Evolutionary conservation across 78 protist genomes (phyloP).

Genomic region (Dictyostelium intermedium): DNA sequence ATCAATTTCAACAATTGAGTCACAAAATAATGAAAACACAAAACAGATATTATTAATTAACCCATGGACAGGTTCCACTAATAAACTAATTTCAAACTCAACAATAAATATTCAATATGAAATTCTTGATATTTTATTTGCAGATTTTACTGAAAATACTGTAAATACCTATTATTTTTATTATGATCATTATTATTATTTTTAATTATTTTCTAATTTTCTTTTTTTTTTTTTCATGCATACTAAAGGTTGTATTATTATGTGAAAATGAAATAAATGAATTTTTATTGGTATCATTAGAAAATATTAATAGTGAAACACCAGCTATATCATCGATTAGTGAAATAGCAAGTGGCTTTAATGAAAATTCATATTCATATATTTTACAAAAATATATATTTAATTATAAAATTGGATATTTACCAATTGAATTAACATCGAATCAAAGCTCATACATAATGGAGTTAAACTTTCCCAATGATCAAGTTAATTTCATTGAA

Average conservation of each 20-base stretch:
- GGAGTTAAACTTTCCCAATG: not conserved
- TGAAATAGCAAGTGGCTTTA: not conserved
- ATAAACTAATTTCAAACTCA: not conserved
- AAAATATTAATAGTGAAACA: not conserved
- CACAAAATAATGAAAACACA: not conserved
- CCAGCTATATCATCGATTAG: not conserved
- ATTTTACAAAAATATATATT: not conserved
- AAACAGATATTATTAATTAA: not conserved
- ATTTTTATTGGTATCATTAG: not conserved
- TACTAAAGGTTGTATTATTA: not conserved
- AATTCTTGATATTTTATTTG: not conserved
- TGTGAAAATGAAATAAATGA: not conserved
- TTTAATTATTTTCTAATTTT: not conserved
- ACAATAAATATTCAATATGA: not conserved
- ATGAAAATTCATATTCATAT: not conserved
- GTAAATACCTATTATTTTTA: no score
- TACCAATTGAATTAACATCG: not conserved
- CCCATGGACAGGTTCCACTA: not conserved
- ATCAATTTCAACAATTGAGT: not conserved
- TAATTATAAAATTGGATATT: not conserved
- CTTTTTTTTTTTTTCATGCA: not conserved
- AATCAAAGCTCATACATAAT: not conserved
- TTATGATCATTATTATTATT: no score
- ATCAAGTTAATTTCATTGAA: not conserved
- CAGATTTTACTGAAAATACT: not conserved